Base-by-base conservation (phyloP, 2,329 filamentous ascomycete genomes). In the Eurotiales sp. region DNA sequence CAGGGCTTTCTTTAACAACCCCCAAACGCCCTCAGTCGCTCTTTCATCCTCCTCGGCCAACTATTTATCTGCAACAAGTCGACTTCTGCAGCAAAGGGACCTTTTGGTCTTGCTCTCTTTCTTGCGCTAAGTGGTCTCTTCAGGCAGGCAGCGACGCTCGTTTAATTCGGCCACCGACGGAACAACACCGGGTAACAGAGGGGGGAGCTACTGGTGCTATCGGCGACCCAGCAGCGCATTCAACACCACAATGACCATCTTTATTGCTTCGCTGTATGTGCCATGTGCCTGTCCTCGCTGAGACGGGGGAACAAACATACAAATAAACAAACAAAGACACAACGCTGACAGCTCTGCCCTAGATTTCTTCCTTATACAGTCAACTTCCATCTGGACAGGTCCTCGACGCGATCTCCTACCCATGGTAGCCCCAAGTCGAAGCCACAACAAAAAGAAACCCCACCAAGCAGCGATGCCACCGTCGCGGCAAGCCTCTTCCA, bases 311-410 rank as follows among this genome's bases (percentile, higher is more conserved):
- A n/a, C n/a, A n/a, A 23, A 37, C 10, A 15, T 17, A 3, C 7
- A 36, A 36, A 17, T 5, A 36, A 27, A 27, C 5, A 27, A 27
- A 27, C 10, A 6, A 10, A 27, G 25, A 27, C 25, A 5, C 5
- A 27, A 10, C 25, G 25, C 25, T 27, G 25, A 27, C 25, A 5
- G 10, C 10, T 76, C 72, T 54, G 15, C 25, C n/a, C 7, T 64
- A 96, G 91, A 52, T 96, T 96, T 67, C 81, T 96, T 30, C 92
- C 92, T 29, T 91, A 95, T 69, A 97, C 92, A 36, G 79, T 96
- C 63, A 85, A 95, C 69, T 97, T 97, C 69, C 85, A 85, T 64
- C 64, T 54, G 66, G 61, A 58, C 66, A 46, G 52, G 55, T 21
- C 66, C 46, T 57, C 63, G 56, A n/a, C 59, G 58, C 45, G 42